A percentile compares a stretch with the other conserved stretches of the same genome.
Evolutionary conservation across 2,329 filamentous ascomycete species (phyloP).

Genomic region (Clonostachys sp.): DNA sequence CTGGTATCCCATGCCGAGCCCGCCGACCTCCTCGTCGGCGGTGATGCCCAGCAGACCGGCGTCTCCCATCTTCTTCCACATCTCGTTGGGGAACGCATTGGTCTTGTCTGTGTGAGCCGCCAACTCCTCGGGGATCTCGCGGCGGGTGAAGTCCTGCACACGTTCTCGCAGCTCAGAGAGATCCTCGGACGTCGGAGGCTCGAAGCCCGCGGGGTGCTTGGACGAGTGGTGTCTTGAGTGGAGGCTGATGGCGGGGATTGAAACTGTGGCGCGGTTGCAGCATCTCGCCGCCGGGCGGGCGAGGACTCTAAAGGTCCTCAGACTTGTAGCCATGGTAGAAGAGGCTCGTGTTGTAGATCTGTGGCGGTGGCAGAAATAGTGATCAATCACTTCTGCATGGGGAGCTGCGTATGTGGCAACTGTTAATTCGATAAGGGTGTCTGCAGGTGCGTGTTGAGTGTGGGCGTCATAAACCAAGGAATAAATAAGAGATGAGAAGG

Average conservation of each 20-base stretch:
- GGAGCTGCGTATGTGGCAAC: neutral
- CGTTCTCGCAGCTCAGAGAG: conserved; percentile 76
- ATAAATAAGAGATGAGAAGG: neutral
- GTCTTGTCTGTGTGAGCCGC: conserved; percentile 77
- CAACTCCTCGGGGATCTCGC: conserved; percentile 81
- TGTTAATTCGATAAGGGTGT: neutral
- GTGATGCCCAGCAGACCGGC: conserved; percentile 92
- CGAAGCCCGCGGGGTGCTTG: conserved; percentile 60
- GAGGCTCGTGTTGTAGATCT: too few relatives aligned
- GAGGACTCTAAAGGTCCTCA: conserved; percentile 17
- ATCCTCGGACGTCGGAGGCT: conserved; percentile 65
- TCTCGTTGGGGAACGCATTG: conserved; percentile 83
- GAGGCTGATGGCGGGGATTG: conserved; percentile 6
- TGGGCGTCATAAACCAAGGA: neutral
- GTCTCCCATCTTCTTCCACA: conserved; percentile 92
- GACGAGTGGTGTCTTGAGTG: conserved; percentile 45
- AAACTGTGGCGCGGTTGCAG: neutral
- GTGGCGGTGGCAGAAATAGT: too few relatives aligned
- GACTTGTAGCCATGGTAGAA: conserved; percentile 7
- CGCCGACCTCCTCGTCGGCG: conserved; percentile 87
- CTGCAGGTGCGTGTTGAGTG: too few relatives aligned
- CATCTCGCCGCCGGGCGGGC: conserved; percentile 13
- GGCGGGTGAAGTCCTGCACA: conserved; percentile 83
- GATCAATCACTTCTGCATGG: too few relatives aligned
- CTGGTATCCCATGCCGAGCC: conserved; percentile 89